Evolutionary conservation across 2,329 filamentous ascomycete genomes (phyloP), one percentile per base, ranked within the genome.

Genomic region (Hypoxylon rubiginosum): DNA sequence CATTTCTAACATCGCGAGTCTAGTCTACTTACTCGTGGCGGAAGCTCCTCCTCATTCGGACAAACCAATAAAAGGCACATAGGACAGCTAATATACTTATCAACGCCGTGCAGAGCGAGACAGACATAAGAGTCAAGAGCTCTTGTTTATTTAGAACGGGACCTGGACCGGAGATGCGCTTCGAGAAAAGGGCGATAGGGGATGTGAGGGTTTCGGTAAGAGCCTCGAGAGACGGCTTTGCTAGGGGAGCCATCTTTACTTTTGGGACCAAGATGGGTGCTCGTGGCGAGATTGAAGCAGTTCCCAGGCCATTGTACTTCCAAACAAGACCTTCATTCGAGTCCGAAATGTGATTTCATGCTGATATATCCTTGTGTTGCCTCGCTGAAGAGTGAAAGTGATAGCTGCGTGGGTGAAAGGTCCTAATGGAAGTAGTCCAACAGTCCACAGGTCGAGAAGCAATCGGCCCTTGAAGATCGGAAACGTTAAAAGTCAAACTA

Each of bases 21-120:
- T 43, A n/a, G 53, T 36, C 67, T 30, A 66, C 86, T 80, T 80
- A 90, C 89, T 90, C 88, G 76, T 94, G 91, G 49, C 92, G 87
- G 76, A 94, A 94, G 68, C 85, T 89, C 73, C 91, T 86, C 70
- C 88, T 85, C 90, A 94, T 94, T 67, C 88, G 85, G 62, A 87
- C 81, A 74, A 94, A 93, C 89, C 90, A 93, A 79, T 90, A 91
- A 43, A 91, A 84, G 1, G 88, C 84, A 30, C 86, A 74, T 6
- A 88, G 71, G 0, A 85, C 85, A 10, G 86, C 82, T 2, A 84
- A 57, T 32, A 92, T 79, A 71, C 90, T 92, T 68, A 88, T 64
- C 0, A 81, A 78, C 3, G 83, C 79, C 24, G 82, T 74, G 3
- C 76, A 71, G 17, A 89, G 71, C 0, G 84, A 79, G 8, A 84